A percentile compares a stretch with the other conserved stretches of the same genome.
phyloP scores from a whole-genome alignment of 345 rosid genomes.

The Dipteronia sinensis region DNA sequence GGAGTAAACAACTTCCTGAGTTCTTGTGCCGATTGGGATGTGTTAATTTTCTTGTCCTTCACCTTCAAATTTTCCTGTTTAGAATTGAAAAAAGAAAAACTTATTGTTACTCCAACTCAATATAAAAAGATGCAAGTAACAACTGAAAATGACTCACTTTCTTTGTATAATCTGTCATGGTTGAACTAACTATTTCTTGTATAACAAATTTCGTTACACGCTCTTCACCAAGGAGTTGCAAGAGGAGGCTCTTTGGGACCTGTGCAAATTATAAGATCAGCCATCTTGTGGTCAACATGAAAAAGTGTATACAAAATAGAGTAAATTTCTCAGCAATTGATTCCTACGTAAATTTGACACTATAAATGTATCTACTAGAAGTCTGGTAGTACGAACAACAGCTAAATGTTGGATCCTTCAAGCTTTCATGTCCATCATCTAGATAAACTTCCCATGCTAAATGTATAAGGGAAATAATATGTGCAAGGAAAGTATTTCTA shows the following conservation, averaged over 20 bases:
- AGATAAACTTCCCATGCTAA: not conserved
- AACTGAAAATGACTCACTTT: constrained; percentile 36
- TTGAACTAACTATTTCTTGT: constrained; percentile 63
- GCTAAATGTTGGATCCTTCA: no score
- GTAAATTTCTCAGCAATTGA: not conserved
- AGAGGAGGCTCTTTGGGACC: constrained; percentile 59
- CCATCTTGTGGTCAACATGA: not conserved
- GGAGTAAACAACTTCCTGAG: constrained; percentile 52
- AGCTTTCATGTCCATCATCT: no score
- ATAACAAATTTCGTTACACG: constrained; percentile 61
- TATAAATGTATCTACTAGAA: no score
- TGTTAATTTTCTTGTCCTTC: constrained; percentile 58
- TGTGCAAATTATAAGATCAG: constrained; percentile 20
- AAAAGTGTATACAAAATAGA: constrained; percentile 1
- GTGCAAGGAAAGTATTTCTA: not conserved
- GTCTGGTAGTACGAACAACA: no score
- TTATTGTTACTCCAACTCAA: not conserved
- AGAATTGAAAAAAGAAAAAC: not conserved
- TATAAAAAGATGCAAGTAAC: not conserved
- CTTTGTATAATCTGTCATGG: constrained; percentile 56
- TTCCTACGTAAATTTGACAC: not conserved
- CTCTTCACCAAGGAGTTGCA: constrained; percentile 55
- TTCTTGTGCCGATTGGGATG: constrained; percentile 51
- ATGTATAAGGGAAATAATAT: not conserved
- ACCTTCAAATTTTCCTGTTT: constrained; percentile 53